Conservation (phyloP, 345 rosid genomes). For the Eucalyptus dawsonii region DNA sequence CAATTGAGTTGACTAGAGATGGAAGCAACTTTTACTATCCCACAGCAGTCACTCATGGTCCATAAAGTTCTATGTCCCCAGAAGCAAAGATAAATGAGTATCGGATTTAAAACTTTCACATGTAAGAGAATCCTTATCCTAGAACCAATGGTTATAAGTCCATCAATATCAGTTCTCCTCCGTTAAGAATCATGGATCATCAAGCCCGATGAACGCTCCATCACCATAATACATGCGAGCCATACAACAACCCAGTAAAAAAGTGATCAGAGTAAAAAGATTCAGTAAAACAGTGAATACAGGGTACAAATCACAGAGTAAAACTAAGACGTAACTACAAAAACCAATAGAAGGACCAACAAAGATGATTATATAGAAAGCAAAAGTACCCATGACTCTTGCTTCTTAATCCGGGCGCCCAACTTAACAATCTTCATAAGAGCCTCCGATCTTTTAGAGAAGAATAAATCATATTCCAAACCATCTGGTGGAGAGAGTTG, state of each 20-base stretch:
- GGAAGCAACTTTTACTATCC: not conserved
- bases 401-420: slow-evolving; percentile 46
- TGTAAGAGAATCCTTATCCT: not conserved
- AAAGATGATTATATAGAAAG: not conserved
- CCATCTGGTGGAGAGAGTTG: slow-evolving; percentile 85
- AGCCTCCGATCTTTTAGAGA: slow-evolving; percentile 61
- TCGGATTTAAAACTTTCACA: not conserved
- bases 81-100: not conserved
- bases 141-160: not conserved
- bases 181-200: not conserved
- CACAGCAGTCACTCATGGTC: not conserved
- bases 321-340: not conserved
- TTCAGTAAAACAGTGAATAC: not conserved
- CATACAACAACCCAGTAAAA: not conserved
- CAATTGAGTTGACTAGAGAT: not conserved
- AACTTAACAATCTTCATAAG: slow-evolving; percentile 38
- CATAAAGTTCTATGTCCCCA: not conserved
- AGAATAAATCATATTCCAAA: slow-evolving; percentile 51
- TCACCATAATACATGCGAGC: not conserved
- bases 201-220: not conserved
- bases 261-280: not conserved
- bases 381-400: slow-evolving; percentile 25
- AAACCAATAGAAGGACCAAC: not conserved
- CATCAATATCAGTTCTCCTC: not conserved
- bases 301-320: not conserved